These are phyloP conservation scores for Amphirosellinia nigrospora DNA, from an alignment of 495 filamentous ascomycete genomes.

Conservation along the genomic window DNA sequence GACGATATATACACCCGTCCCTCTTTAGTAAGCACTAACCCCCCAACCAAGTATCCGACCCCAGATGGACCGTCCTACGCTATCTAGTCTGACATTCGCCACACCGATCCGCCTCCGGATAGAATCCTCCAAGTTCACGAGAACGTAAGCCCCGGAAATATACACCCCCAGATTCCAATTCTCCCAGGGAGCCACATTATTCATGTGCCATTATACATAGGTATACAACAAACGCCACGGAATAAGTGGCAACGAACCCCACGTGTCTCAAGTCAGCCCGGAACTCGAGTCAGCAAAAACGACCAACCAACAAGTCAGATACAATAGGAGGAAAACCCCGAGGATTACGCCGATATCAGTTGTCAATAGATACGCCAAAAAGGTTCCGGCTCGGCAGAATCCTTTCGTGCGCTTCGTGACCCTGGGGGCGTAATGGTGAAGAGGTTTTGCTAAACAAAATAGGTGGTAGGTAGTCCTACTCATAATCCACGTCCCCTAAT, in stretches of 20 bases:
- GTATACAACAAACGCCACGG: background rate
- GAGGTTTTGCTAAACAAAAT: background rate
- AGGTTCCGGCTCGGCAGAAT: background rate
- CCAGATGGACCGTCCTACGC: too few relatives aligned
- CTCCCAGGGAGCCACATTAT: background rate
- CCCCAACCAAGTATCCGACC: background rate
- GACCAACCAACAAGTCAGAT: background rate
- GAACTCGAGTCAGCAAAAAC: background rate
- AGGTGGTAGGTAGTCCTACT: background rate
- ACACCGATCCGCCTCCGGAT: background rate
- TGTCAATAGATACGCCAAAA: background rate
- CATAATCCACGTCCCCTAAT: background rate
- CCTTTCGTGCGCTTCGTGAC: background rate
- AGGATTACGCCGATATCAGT: background rate
- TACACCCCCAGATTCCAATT: background rate
- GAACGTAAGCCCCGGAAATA: background rate
- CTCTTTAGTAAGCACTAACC: background rate
- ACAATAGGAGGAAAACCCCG: background rate
- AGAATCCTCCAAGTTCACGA: background rate
- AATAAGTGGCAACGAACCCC: background rate
- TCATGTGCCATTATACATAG: background rate
- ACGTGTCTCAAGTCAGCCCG: constrained; percentile 1
- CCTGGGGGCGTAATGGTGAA: too few relatives aligned
- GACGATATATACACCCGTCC: background rate
- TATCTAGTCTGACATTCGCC: background rate